A percentile compares a stretch with the other conserved stretches of the same genome.
Evolutionary conservation across 2,329 filamentous ascomycete species (phyloP).

Genomic region (Plenodomus biglobosus): DNA sequence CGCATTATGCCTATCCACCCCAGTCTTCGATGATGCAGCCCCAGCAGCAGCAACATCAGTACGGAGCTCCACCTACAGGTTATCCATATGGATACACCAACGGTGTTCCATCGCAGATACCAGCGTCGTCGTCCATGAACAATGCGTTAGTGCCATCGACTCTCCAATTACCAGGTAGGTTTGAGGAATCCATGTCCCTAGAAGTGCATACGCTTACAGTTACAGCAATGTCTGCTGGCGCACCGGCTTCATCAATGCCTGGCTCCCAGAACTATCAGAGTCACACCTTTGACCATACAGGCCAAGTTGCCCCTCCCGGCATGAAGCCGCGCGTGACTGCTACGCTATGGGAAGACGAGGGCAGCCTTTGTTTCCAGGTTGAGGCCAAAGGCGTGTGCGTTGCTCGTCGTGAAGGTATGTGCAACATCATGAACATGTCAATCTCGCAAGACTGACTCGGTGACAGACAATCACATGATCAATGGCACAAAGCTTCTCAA

Average conservation of each 20-base stretch:
- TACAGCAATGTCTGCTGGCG: slow-evolving; percentile 39
- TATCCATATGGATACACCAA: slow-evolving; percentile 70
- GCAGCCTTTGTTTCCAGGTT: slow-evolving; percentile 95
- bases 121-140: slow-evolving; percentile 70
- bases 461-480: slow-evolving; percentile 93
- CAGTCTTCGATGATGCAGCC: slow-evolving; percentile 76
- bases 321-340: slow-evolving; percentile 97
- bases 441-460: not conserved
- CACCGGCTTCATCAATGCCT: slow-evolving; percentile 29
- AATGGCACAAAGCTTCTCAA: slow-evolving; percentile 97
- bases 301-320: slow-evolving; percentile 85
- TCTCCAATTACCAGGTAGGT: slow-evolving; percentile 62
- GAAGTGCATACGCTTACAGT: slow-evolving; percentile 8
- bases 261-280: slow-evolving; percentile 41
- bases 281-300: slow-evolving; percentile 78
- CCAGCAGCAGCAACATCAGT: slow-evolving; percentile 58
- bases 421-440: slow-evolving; percentile 9
- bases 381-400: slow-evolving; percentile 96
- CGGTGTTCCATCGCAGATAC: slow-evolving; percentile 73
- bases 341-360: slow-evolving; percentile 97
- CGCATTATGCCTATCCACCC: slow-evolving; percentile 70
- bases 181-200: not conserved
- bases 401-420: slow-evolving; percentile 80
- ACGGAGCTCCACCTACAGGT: slow-evolving; percentile 59
- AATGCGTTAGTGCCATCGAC: slow-evolving; percentile 68